Evolutionary conservation across 176 grass and related monocot genomes (phyloP).

Genomic region (Ananas comosus): DNA sequence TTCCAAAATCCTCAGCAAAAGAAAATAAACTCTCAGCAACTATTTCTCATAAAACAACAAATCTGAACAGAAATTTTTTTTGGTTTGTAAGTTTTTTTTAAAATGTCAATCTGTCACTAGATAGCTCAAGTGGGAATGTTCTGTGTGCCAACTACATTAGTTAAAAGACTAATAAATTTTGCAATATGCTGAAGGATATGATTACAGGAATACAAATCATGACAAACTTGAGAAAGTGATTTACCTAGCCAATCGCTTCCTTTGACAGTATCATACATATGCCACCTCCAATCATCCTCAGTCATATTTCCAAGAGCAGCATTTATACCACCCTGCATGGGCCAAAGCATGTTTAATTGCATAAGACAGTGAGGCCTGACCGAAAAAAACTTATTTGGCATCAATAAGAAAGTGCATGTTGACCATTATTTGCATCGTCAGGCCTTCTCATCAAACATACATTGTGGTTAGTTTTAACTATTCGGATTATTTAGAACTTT

Average conservation of each 20-base stretch:
- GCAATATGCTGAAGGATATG: no score
- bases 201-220: background rate
- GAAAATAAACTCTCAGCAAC: background rate
- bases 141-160: background rate
- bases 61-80: background rate
- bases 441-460: no score
- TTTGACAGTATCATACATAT: conserved; percentile 99
- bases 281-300: conserved; percentile 99
- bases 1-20: background rate
- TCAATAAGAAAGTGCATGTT: no score
- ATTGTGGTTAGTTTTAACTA: no score
- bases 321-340: conserved; percentile 86
- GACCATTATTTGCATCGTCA: no score
- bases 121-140: background rate
- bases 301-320: conserved; percentile 94
- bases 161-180: no score
- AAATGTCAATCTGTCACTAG: background rate
- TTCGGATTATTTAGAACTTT: no score
- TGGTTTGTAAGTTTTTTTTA: background rate
- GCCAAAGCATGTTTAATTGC: background rate
- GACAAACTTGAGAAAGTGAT: conserved; percentile 11
- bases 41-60: background rate
- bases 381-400: no score
- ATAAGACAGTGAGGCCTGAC: no score
- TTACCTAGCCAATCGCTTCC: conserved; percentile 96